Evolutionary conservation across 169 alveolate species (phyloP).

Genomic region (Theileria parva): DNA sequence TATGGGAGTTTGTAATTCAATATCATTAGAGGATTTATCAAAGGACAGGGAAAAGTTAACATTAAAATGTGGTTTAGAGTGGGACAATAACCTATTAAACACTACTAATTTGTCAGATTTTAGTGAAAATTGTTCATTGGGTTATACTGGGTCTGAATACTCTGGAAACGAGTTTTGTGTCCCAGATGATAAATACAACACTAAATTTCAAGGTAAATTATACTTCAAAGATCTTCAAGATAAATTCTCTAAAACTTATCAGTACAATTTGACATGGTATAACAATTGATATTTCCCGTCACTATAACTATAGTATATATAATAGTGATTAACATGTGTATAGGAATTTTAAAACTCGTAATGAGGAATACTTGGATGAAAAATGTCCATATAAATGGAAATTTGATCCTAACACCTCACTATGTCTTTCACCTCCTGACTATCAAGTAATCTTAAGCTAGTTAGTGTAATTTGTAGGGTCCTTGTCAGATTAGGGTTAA

Average conservation of each 20-base stretch:
- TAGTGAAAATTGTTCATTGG: constrained; percentile 56
- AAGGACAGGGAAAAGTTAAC: constrained; percentile 25
- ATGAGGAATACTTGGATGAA: constrained; percentile 15
- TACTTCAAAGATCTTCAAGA: constrained; percentile 12
- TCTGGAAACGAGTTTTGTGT: constrained; percentile 13
- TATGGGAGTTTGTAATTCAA: constrained; percentile 65
- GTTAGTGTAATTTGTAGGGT: constrained; percentile 31
- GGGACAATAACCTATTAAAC: constrained; percentile 17
- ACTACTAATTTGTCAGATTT: constrained; percentile 20
- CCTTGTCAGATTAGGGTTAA: constrained; percentile 71
- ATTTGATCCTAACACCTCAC: constrained; percentile 27
- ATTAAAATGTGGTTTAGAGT: constrained; percentile 58
- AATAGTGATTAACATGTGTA: too few species aligned
- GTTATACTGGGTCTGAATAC: constrained; percentile 6
- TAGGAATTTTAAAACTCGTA: not conserved
- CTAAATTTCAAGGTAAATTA: constrained; percentile 16
- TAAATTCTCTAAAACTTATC: constrained; percentile 27
- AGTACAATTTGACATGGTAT: constrained; percentile 38
- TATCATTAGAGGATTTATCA: constrained; percentile 34
- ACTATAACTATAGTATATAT: too few species aligned
- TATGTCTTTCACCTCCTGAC: constrained; percentile 70
- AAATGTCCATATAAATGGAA: constrained; percentile 73
- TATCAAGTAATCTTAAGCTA: constrained; percentile 43
- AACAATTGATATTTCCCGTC: not conserved
- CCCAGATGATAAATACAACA: constrained; percentile 12